Base-by-base conservation (phyloP, 116 monocot genomes). In the Posidonia oceanica region DNA sequence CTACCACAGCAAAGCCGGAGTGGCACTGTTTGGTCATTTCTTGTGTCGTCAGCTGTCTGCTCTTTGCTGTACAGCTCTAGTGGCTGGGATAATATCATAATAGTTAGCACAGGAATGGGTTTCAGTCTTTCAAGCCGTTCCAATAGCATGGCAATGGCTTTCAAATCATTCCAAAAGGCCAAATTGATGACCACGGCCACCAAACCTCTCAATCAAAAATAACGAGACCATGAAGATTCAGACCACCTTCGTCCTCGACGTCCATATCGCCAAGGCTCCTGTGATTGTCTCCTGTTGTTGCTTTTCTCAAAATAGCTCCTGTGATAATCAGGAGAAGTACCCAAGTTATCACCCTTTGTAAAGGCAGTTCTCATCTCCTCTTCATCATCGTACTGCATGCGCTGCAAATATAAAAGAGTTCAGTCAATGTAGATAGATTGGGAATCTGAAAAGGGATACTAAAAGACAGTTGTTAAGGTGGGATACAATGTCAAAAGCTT, bases 341-440 rank as follows among this genome's bases (percentile, higher is more conserved):
- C 15, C 7, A 14, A 6, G 14, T 59, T 51, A 42, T 51, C 68
- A 56, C 65, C 60, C 48, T 69, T 69, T 42, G 58, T 44, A 39
- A 52, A 18, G 36, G 48, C 17, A n/a, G 36, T 59, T 59, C 66
- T 74, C 18, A 41, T 68, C 61, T 75, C 75, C 61, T 75, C 75
- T 16, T 75, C 75, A 14, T 57, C 59, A 52, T 75, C 75, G 14
- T 75, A 75, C 51, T 69, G 68, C 48, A 48, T 44, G 20, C 75
- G 75, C 75, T 75, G 75, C 48, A 68, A 14, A 37, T 39, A 54
- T 54, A 14, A 21, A 54, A 17, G 54, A 20, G 29, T 40, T 7
- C 6, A 40, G 17, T n/a, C 13, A 41, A 67, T 48, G n/a, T 13
- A 67, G 40, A 17, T 14, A n/a, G n/a, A n/a, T n/a, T n/a, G n/a